Evolutionary conservation across 2,329 filamentous ascomycete species (phyloP), one percentile per base, ranked within the genome.

Genomic region (Neofusicoccum sp.): DNA sequence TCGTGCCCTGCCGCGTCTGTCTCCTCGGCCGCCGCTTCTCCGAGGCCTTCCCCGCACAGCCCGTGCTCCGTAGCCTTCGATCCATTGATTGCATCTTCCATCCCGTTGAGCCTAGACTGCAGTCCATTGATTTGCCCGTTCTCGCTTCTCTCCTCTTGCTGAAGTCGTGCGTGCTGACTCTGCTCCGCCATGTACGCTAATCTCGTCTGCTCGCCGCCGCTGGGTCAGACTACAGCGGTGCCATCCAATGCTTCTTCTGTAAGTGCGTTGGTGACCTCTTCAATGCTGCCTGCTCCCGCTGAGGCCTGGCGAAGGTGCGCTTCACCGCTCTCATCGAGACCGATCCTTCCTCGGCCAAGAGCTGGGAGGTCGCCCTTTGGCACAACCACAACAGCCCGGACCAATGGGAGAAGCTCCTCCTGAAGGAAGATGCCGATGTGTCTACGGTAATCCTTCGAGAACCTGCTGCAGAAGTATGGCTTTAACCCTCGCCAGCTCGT

Each of bases 321-420:
- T 89, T 97, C 67, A 88, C 85, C 0, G 88, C 90, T 6, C 76
- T 93, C 11, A 81, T 96, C 36, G 88, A 93, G 68, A 85, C 89
- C 45, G 85, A 85, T 44, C 76, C 74, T 28, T 80, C 79, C 39
- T 83, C 83, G 50, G 80, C 81, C 6, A 77, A 84, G 65, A 70
- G 81, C 22, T 95, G 91, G 89, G 84, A 95, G 68, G 85, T 92
- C 36, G 85, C 85, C 14, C 76, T 96, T 6, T 96, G 92, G 91
- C 86, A 91, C 66, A 87, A 89, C 68, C 84, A 85, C 58, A 73
- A 78, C 31, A 80, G 74, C 39, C 81, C 67, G 81, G 84, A 87
- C 65, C 77, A 76, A 79, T 93, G 81, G 84, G 78, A 71, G 84
- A 89, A 71, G 28, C 79, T 85, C 4, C 11, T 36, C 22, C 39